Base-by-base conservation (phyloP, 2,329 filamentous ascomycete species). In the Apiospora sp. region DNA sequence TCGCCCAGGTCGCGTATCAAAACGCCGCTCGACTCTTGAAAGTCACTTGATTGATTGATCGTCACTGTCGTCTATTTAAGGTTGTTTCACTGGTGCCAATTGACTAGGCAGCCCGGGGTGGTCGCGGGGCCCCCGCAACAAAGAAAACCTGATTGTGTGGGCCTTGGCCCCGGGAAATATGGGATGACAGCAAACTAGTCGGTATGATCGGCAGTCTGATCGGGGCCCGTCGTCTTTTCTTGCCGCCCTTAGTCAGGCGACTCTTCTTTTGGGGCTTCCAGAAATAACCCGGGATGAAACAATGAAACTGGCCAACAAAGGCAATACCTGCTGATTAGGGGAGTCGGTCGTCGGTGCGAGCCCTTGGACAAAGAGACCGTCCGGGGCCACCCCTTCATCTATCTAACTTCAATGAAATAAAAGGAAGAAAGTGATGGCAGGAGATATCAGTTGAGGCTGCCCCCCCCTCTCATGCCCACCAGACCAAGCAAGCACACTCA, bases 1-100 rank as follows among this genome's bases (percentile, higher is more conserved):
- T 87, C 74, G 83, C 85, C 68, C 81, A 78, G 54, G 85, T 90
- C 75, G 84, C 82, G 0, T 86, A 84, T 78, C 80, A 80, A 73
- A 90, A 90, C 80, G 87, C 87, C 4, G 68, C 71, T 22, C 41
- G 5, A n/a, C 44, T 72, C 14, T 72, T 72, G 84, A 87, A 76
- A 3, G 24, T 41, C 24, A 41, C 58, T n/a, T 64, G 30, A 37
- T n/a, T 13, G 30, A 30, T 61, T n/a, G 27, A 19, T 16, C 4
- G 51, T 30, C 27, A 7, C 14, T 8, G 54, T 61, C 54, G 58
- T 64, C 8, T 7, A 41, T 64, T 64, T 64, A 64, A 64, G 22
- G 30, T 41, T 41, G 58, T 34, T 24, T 64, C 34, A 12, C 27
- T 22, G 22, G 4, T 34, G 19, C 22, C 34, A n/a, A n/a, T 41